Evolutionary conservation across 768 basidiomycete species (phyloP).

Genomic region (Mycena amicta): DNA sequence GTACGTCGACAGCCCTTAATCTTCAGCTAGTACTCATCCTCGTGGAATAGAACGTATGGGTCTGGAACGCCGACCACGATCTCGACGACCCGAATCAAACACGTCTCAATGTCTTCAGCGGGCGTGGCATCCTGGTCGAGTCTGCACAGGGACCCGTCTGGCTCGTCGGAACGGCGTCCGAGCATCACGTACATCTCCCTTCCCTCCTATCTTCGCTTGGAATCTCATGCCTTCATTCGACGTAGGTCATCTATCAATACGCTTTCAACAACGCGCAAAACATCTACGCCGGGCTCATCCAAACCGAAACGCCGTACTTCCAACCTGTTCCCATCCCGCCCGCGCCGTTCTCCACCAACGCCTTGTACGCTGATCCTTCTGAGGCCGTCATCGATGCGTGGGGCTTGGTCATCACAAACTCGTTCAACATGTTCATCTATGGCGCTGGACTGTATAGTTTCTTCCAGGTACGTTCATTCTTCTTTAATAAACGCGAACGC

Average conservation of each 20-base stretch:
- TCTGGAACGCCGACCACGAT: conserved; percentile 36
- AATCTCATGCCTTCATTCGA: conserved; percentile 39
- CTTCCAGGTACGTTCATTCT: conserved; percentile 41
- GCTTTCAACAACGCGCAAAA: conserved; percentile 44
- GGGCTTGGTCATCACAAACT: conserved; percentile 44
- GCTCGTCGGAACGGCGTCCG: background rate
- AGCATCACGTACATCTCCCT: conserved; percentile 41
- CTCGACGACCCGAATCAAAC: conserved; percentile 31
- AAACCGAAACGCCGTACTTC: conserved; percentile 58
- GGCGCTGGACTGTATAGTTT: conserved; percentile 58
- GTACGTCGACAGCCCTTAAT: background rate
- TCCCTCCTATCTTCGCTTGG: background rate
- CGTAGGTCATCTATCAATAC: conserved; percentile 29
- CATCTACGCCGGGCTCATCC: conserved; percentile 54
- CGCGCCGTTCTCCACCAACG: conserved; percentile 39
- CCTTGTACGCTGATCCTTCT: conserved; percentile 37
- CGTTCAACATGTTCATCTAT: conserved; percentile 47
- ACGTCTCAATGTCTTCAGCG: conserved; percentile 40
- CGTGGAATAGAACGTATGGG: background rate
- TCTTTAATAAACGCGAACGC: background rate
- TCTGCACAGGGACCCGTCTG: conserved; percentile 31
- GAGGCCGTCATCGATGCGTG: conserved; percentile 31
- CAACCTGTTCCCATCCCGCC: conserved; percentile 49
- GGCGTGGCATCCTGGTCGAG: conserved; percentile 42
- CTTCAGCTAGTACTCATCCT: background rate